Base-by-base conservation (phyloP, 345 rosid genomes). In the Triadica sebifera region DNA sequence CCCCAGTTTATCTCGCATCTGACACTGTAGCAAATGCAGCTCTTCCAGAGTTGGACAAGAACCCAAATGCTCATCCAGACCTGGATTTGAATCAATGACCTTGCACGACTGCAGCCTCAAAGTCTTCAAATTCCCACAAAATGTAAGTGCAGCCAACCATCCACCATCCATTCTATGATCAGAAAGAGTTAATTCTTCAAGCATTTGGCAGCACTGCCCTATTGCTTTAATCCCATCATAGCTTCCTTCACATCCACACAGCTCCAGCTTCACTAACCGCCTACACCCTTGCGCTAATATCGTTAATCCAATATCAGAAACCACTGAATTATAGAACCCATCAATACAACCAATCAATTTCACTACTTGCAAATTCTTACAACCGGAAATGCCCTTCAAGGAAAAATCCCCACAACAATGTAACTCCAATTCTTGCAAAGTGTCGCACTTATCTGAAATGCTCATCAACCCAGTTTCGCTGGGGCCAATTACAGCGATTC, bases 131-230 rank as follows among this genome's bases (percentile, higher is more conserved):
- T 96, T 96, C 79, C 84, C 93, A 46, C 97, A 93, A 61, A 88
- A 96, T 1, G 87, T 77, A 59, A 96, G 89, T 17, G 87, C 99
- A 46, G 86, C 89, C 84, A 93, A 59, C 99, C 99, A 96, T 1
- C 99, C 98, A 41, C 82, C 86, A 64, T 90, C 98, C 99, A 96
- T 91, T 81, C 88, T 81, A 75, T 96, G 98, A 89, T 93, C 91
- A 75, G 75, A 82, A 66, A 96, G 71, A 20, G 89, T 84, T 78
- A 96, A 81, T 62, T 96, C 98, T 84, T 93, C 99, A 3, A 93
- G 90, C 99, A 96, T 91, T 73, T 89, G 94, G 74, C 99, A 96
- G 67, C 98, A 93, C 76, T 89, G 90, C 6, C 97, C 99, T 4
- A 96, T 87, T 7, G 97, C 99, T 67, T 91, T 96, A 56, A 93